Evolutionary conservation across 192 early-diverging fungal species (phyloP).

Genomic region (Umbelopsis vinacea): DNA sequence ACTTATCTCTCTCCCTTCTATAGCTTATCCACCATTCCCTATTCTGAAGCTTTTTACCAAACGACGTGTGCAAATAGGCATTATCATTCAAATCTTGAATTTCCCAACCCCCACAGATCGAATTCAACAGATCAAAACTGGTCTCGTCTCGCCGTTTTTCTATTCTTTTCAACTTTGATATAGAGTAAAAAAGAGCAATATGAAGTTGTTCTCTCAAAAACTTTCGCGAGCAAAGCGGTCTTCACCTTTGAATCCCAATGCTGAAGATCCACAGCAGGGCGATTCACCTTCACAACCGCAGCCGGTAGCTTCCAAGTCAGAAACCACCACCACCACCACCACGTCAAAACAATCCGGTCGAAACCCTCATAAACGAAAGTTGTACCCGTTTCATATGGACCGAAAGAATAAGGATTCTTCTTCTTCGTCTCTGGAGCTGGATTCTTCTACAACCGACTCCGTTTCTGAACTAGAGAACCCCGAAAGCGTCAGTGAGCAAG

Average conservation of each 20-base stretch:
- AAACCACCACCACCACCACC: background rate
- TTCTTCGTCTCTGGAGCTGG: background rate
- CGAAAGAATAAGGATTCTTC: background rate
- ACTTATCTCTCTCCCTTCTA: background rate
- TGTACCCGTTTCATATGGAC: constrained; percentile 5
- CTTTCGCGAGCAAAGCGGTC: constrained; percentile 22
- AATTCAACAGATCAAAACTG: background rate
- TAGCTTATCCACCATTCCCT: background rate
- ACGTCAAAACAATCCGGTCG: background rate
- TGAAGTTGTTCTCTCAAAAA: constrained; percentile 22
- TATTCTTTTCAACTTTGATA: background rate
- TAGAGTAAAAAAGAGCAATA: background rate
- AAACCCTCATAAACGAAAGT: constrained; percentile 3
- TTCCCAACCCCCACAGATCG: background rate
- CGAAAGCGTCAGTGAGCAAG: background rate
- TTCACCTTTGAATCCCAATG: constrained; percentile 15
- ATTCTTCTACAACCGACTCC: background rate
- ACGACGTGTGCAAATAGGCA: background rate
- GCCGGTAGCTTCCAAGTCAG: constrained; percentile 5
- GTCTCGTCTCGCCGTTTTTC: background rate
- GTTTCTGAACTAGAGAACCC: background rate
- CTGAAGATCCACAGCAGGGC: background rate
- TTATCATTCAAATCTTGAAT: background rate
- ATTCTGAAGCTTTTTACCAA: background rate
- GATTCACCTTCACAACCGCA: background rate